Percentiles rank a stretch among this genome's conserved stretches.
Evolutionary conservation across 2,329 filamentous ascomycete species (phyloP).

Genomic region (Clarireedia sp.): DNA sequence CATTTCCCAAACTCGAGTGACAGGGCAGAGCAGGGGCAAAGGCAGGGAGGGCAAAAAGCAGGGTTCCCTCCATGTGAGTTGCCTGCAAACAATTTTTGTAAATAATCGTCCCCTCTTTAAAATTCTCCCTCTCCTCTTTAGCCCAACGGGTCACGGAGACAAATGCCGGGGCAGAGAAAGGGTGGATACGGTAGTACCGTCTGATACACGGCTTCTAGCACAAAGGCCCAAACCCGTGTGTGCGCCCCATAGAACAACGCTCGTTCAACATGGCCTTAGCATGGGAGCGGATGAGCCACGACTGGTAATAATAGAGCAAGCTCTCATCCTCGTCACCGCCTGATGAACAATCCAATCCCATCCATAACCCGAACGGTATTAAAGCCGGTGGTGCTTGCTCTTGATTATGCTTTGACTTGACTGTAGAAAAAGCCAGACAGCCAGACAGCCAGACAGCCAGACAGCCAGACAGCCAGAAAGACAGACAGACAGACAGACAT

Average conservation of each 20-base stretch:
- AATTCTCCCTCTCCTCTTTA: neutral
- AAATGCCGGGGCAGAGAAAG: conserved; percentile 16
- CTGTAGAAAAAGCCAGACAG: neutral
- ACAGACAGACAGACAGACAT: too few species aligned
- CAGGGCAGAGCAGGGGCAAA: conserved; percentile 3
- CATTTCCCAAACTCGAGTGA: neutral
- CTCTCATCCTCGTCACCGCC: conserved; percentile 10
- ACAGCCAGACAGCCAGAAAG: too few species aligned
- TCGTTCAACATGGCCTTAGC: conserved; percentile 7
- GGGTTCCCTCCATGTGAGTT: conserved; percentile 13
- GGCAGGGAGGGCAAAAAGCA: neutral
- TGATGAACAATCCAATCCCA: neutral
- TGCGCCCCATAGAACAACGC: conserved; percentile 9
- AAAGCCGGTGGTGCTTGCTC: conserved; percentile 3
- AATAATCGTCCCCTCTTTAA: conserved; percentile 2
- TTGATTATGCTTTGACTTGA: neutral
- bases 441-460: neutral
- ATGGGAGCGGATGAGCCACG: conserved; percentile 10
- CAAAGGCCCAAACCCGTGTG: conserved; percentile 7
- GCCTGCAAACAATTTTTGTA: conserved; percentile 12
- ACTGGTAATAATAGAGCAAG: conserved; percentile 4
- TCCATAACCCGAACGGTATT: conserved; percentile 1
- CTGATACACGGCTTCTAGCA: conserved; percentile 15
- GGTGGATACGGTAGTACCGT: conserved; percentile 13
- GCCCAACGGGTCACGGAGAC: conserved; percentile 17